These are phyloP conservation scores for Eucalyptus pumila DNA, from an alignment of 345 rosid species.

Conservation along the genomic window DNA sequence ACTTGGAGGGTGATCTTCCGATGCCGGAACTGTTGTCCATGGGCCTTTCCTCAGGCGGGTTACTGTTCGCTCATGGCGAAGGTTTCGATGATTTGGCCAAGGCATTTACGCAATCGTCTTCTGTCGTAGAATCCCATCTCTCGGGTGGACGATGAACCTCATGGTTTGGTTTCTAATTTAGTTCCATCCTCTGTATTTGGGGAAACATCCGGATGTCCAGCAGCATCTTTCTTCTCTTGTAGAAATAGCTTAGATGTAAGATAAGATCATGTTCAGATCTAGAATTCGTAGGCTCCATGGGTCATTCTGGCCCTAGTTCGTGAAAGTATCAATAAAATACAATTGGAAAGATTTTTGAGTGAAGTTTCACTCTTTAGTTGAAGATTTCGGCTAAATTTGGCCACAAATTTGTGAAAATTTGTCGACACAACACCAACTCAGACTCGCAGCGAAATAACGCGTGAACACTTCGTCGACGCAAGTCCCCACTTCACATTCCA, in stretches of 20 bases:
- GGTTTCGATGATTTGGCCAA: background rate
- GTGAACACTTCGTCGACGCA: no score
- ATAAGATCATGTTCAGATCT: background rate
- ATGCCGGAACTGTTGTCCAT: no score
- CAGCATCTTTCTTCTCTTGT: background rate
- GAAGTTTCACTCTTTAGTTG: no score
- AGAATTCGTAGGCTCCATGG: background rate
- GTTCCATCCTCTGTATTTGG: background rate
- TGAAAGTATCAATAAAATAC: background rate
- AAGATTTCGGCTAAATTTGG: no score
- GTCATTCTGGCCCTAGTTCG: background rate
- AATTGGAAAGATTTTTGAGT: no score
- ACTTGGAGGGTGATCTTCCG: no score
- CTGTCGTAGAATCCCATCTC: constrained; percentile 39
- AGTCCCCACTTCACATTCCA: no score
- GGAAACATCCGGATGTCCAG: background rate
- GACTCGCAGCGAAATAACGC: no score
- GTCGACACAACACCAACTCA: no score
- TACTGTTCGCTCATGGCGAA: no score
- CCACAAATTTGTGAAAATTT: no score
- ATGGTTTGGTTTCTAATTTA: background rate
- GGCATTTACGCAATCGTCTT: constrained; percentile 14
- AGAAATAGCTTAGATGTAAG: background rate
- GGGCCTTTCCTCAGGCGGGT: no score
- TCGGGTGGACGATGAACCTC: constrained; percentile 36